Evolutionary conservation across 305 asterid species (phyloP), one percentile per base, ranked within the genome.

Genomic region (Caryopteris hybrid): DNA sequence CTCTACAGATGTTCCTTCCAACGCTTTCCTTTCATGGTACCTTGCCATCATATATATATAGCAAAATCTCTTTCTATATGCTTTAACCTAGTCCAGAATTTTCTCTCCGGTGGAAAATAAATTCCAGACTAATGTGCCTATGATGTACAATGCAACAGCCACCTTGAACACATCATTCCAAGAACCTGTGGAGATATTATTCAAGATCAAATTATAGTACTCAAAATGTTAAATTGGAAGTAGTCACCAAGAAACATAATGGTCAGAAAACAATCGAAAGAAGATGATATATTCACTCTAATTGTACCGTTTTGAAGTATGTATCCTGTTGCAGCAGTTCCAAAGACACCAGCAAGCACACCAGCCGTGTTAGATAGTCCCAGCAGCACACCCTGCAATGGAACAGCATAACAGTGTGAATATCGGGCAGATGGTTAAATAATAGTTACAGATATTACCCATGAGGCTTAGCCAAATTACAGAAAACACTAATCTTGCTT

Each of bases 311-410:
- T 87, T 70, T 94, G 98, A 74, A 94, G 98, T 55, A 94, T 91
- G 85, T 89, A 91, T 80, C 99, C 99, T 21, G 98, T 94, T 62
- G 99, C 97, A 67, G 95, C 98, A 27, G 98, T 94, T 66, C 99
- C 99, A 43, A 94, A 86, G 69, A 94, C 99, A 47, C 99, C 99
- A 70, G 99, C 99, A 52, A 91, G 88, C 50, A 94, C 98, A 66
- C 99, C 99, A 9, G 98, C 99, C 6, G 99, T 94, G 72, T 91
- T 94, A 17, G 98, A 91, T 27, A 91, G 80, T 61, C 99, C 99
- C 67, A 94, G 63, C 61, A 94, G 74, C 9, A 94, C 98, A 64
- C 99, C 99, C 99, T 94, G 85, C 60, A 74, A 31, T 3, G 3
- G 38, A 27, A 54, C 47, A 36, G 23, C 11, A 55, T 31, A 5